Evolutionary conservation across 805 yeast genomes (phyloP), one percentile per base, ranked within the genome.

Genomic region (Hanseniaspora pseudoguilliermondii): DNA sequence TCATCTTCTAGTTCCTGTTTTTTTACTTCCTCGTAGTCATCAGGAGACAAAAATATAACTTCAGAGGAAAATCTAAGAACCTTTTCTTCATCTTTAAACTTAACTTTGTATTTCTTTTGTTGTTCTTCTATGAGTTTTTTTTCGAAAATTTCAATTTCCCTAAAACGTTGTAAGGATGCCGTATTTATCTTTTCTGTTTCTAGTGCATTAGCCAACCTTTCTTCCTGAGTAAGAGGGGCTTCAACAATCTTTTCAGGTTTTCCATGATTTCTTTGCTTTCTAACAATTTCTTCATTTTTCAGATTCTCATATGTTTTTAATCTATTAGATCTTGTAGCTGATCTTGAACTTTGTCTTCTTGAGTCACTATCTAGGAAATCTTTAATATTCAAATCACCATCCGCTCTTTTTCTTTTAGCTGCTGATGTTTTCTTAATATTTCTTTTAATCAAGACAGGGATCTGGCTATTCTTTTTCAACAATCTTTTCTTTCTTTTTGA

Each of bases 71-170:
- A 36, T 42, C 58, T 25, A 15, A 65, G 21, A 3, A 69, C 59
- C 5, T 60, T 42, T 42, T 69, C 71, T 29, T 63, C 80, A 54
- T 84, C 76, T 2, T 72, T 72, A 61, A 93, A 69, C 62, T 79
- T 80, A 43, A 72, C 73, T 59, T 90, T 78, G 62, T 76, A 80
- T 64, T 83, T 83, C 57, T 80, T 74, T 66, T 86, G 79, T 58
- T 85, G 70, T 47, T 84, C 87, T 56, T 90, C 73, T 64, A 90
- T 91, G 54, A 77, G 78, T 66, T 83, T 82, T 65, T 87, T 88
- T 63, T 87, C 83, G 48, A 80, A 82, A 43, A 84, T 72, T 66
- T 93, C 98, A 64, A 86, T 91, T 62, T 90, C 95, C 62, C 83
- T 80, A 65, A 86, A 93, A 62, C 78, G 74, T 59, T 84, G 81